Conservation (phyloP, 805 yeast species). For the Yueomyces sp. region DNA sequence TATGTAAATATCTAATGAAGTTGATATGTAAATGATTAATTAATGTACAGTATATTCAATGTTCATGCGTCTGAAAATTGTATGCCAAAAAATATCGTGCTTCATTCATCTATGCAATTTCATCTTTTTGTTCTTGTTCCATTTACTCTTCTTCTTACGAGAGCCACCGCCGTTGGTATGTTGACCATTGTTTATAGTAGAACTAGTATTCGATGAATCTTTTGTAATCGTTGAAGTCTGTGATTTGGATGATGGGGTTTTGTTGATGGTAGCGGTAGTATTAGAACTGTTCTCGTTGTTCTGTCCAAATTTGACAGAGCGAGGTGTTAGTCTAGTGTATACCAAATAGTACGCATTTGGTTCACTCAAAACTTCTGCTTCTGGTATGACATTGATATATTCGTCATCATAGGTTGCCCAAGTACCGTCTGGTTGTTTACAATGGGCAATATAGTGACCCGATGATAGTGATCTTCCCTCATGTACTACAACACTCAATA, state of each 20-base stretch:
- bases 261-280: conserved; percentile 9
- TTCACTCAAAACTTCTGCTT: conserved; percentile 62
- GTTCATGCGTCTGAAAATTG: no score
- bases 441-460: conserved; percentile 87
- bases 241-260: conserved; percentile 2
- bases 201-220: neutral
- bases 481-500: conserved; percentile 78
- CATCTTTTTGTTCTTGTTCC: conserved; percentile 21
- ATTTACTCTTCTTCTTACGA: conserved; percentile 7
- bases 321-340: conserved; percentile 65
- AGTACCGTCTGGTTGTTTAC: conserved; percentile 80
- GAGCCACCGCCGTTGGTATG: conserved; percentile 2
- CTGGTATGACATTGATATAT: conserved; percentile 58
- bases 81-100: no score
- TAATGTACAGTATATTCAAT: no score
- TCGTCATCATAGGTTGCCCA: conserved; percentile 97
- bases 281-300: neutral
- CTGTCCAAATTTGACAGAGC: conserved; percentile 15
- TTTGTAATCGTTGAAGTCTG: conserved; percentile 1
- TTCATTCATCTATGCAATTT: conserved; percentile 11
- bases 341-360: conserved; percentile 84
- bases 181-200: conserved; percentile 1
- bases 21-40: no score
- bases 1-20: no score
- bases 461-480: conserved; percentile 86